Percentiles rank a stretch among this genome's conserved stretches.
Evolutionary conservation across 345 rosid species (phyloP).

Genomic region (Carallia pectinifolia): DNA sequence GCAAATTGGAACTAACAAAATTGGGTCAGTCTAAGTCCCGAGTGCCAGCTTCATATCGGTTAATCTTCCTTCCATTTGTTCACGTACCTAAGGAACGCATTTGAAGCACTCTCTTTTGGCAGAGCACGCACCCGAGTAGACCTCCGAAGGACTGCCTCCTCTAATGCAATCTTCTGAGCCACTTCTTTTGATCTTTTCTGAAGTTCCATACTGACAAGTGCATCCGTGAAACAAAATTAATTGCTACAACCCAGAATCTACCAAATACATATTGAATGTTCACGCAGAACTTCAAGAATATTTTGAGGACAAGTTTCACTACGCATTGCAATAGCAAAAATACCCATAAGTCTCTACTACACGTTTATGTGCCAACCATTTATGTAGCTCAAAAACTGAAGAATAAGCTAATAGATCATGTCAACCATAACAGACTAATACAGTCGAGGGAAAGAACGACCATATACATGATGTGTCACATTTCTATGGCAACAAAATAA

Average conservation of each 20-base stretch:
- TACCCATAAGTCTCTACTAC: too few species aligned
- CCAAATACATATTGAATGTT: background rate
- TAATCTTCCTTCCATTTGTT: constrained; percentile 94
- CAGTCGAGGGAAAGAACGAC: background rate
- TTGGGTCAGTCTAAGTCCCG: background rate
- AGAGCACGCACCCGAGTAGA: constrained; percentile 87
- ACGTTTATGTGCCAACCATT: too few species aligned
- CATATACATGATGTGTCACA: background rate
- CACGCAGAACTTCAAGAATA: background rate
- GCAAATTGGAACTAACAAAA: background rate
- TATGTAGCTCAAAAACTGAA: too few species aligned
- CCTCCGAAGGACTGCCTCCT: constrained; percentile 82
- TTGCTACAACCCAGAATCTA: background rate
- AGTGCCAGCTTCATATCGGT: constrained; percentile 1
- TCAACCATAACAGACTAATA: too few species aligned
- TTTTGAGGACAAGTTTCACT: background rate
- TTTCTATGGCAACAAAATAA: too few species aligned
- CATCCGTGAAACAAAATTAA: background rate
- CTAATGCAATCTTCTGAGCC: constrained; percentile 53
- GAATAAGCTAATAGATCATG: too few species aligned
- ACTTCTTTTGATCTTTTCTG: constrained; percentile 69
- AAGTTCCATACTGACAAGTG: constrained; percentile 46
- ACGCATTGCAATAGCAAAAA: background rate
- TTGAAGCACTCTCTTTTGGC: constrained; percentile 74
- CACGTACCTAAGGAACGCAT: constrained; percentile 69